Evolutionary conservation across 1,284 basidiomycete genomes (phyloP), one percentile per base, ranked within the genome.

Genomic region (Peniophora sp.): DNA sequence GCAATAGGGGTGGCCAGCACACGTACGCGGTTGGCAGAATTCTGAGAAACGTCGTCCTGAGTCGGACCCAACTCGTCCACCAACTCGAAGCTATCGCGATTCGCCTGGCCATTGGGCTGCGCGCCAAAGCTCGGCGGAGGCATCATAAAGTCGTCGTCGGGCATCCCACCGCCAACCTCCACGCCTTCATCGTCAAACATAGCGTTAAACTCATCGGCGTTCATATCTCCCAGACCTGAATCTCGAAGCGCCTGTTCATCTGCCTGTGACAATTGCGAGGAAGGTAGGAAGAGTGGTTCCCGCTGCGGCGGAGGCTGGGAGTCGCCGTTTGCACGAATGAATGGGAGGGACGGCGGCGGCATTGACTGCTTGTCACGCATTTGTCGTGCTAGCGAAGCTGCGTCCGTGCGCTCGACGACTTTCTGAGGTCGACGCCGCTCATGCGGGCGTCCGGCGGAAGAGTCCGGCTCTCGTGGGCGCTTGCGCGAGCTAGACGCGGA

Each of bases 151-250:
- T 23, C 53, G 17, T 46, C 36, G 47, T 49, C 65, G 17, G 59
- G 53, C 32, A 65, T 53, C 38, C 69, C 67, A 57, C 75, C 72
- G 20, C 65, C 73, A 25, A 84, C 75, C 61, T 86, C 83, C 55
- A 81, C 79, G 1, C 75, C 84, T 1, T 83, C 83, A 41, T 72
- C 82, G 52, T 84, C 82, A 27, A 86, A 64, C 74, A 87, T 75
- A 20, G 73, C 77, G 25, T 69, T 71, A 44, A 88, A 66, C 60
- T 85, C 82, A 17, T 79, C 73, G n/a, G 65, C 70, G 53, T 74
- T 69, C 83, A 88, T 85, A 22, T 25, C 50, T 1, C 80, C 83
- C 17, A 86, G 64, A 6, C 83, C 84, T 2, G 80, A 79, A 35
- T 72, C 71, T 47, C 70, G 71, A 34, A 85, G 70, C 8, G 70